Evolutionary conservation across 352 stramenopile genomes (phyloP).

Genomic region (Phytophthora pluvialis): DNA sequence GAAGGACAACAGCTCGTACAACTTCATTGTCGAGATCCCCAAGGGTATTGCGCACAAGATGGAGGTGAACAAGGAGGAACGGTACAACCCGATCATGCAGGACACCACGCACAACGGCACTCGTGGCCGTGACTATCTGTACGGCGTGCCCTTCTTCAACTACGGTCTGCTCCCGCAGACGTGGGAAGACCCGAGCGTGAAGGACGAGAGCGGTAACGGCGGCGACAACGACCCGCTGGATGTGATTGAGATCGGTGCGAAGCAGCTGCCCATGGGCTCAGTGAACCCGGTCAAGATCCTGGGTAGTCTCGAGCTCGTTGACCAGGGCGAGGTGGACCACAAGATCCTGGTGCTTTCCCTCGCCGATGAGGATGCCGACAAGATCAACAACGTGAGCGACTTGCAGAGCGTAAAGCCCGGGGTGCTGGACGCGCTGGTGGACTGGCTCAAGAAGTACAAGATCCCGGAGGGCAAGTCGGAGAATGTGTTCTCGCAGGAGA

Average conservation of each 20-base stretch:
- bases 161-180: slow-evolving; percentile 99
- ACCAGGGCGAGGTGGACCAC: slow-evolving; percentile 98
- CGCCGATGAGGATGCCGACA: slow-evolving; percentile 83
- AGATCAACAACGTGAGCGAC: slow-evolving; percentile 91
- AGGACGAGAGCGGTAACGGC: slow-evolving; percentile 87
- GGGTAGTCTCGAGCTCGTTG: slow-evolving; percentile 97
- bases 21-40: slow-evolving; percentile 99
- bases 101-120: slow-evolving; percentile 97
- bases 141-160: slow-evolving; percentile 98
- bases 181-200: slow-evolving; percentile 97
- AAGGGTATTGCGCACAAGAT: slow-evolving; percentile 98
- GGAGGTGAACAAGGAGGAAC: slow-evolving; percentile 96
- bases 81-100: slow-evolving; percentile 98
- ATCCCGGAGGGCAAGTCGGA: slow-evolving; percentile 96
- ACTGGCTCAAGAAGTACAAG: slow-evolving; percentile 99
- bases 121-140: slow-evolving; percentile 96
- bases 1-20: slow-evolving; percentile 80
- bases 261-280: slow-evolving; percentile 93
- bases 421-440: slow-evolving; percentile 86
- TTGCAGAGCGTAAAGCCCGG: slow-evolving; percentile 93
- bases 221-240: slow-evolving; percentile 99
- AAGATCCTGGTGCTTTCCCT: slow-evolving; percentile 97
- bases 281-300: slow-evolving; percentile 97
- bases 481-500: slow-evolving; percentile 92
- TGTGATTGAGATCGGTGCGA: slow-evolving; percentile 97